Percentiles rank a stretch among this genome's conserved stretches.
phyloP scores from a whole-genome alignment of 495 filamentous ascomycete species.

The Aspergillus sclerotiicarbonarius region DNA sequence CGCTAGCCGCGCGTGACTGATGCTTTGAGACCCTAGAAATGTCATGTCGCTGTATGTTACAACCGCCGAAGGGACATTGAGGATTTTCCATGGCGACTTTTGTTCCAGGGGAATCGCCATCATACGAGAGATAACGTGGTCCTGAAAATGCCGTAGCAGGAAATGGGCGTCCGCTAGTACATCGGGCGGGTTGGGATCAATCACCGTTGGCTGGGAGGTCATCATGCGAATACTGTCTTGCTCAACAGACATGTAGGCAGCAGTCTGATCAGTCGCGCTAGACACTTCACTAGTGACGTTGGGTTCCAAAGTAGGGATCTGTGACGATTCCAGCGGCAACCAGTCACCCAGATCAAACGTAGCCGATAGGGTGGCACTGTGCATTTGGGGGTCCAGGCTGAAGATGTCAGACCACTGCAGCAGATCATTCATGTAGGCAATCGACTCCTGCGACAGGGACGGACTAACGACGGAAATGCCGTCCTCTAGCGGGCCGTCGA shows the following conservation, averaged over 20 bases:
- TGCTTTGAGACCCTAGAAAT: slow-evolving; percentile 26
- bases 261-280: neutral
- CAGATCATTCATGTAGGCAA: slow-evolving; percentile 33
- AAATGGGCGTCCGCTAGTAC: slow-evolving; percentile 26
- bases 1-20: slow-evolving; percentile 33
- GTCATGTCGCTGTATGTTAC: slow-evolving; percentile 32
- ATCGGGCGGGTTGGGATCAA: slow-evolving; percentile 5
- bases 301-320: neutral
- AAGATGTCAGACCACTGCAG: slow-evolving; percentile 36
- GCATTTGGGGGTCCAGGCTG: slow-evolving; percentile 27
- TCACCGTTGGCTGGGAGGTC: slow-evolving; percentile 1
- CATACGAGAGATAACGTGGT: slow-evolving; percentile 31
- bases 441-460: slow-evolving; percentile 21
- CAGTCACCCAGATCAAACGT: slow-evolving; percentile 15
- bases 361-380: slow-evolving; percentile 15
- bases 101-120: slow-evolving; percentile 32
- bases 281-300: too few species aligned
- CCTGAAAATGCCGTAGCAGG: slow-evolving; percentile 33
- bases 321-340: neutral
- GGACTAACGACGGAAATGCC: slow-evolving; percentile 3
- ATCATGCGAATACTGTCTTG: neutral
- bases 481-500: neutral
- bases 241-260: neutral
- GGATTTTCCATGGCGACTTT: slow-evolving; percentile 35
- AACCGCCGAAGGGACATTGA: slow-evolving; percentile 32